A percentile compares a stretch with the other conserved stretches of the same genome.
phyloP scores from a whole-genome alignment of 2,329 filamentous ascomycete species.

The Samsoniella hepiali region DNA sequence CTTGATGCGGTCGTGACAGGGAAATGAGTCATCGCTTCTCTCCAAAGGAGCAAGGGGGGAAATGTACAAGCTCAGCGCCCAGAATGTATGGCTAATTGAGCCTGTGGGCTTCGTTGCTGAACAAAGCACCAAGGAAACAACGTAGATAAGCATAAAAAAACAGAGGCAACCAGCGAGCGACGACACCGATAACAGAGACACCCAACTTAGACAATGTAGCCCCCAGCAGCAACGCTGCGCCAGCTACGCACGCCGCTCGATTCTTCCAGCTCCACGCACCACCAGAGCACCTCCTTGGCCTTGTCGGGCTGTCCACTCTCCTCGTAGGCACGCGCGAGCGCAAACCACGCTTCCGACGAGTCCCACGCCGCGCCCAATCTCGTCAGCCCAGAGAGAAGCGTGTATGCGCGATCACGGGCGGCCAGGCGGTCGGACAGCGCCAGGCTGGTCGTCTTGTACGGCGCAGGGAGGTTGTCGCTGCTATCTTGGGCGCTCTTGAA shows the following conservation, averaged over 20 bases:
- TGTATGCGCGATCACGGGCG: constrained; percentile 83
- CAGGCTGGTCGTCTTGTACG: constrained; percentile 58
- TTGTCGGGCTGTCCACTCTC: constrained; percentile 80
- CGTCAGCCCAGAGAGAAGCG: constrained; percentile 75
- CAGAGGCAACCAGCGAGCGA: not conserved
- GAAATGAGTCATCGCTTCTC: not conserved
- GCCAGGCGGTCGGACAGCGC: constrained; percentile 79
- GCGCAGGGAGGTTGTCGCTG: constrained; percentile 44
- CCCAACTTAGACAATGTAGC: constrained; percentile 51
- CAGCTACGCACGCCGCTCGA: constrained; percentile 74
- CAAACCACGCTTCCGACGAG: constrained; percentile 88
- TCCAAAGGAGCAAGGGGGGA: no score
- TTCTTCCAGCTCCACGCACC: constrained; percentile 95
- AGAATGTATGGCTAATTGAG: not conserved
- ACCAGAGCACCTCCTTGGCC: constrained; percentile 92
- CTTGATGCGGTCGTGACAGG: not conserved
- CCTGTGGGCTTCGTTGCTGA: not conserved
- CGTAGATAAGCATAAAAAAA: not conserved
- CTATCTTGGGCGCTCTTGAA: constrained; percentile 25
- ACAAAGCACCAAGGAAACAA: not conserved
- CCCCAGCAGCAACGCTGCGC: constrained; percentile 64
- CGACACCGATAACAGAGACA: not conserved
- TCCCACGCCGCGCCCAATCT: constrained; percentile 89
- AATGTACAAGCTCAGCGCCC: constrained; percentile 3
- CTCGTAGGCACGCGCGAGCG: constrained; percentile 82